Base-by-base conservation (phyloP, 148 eudicot species). In the Chenopodium formosanum region DNA sequence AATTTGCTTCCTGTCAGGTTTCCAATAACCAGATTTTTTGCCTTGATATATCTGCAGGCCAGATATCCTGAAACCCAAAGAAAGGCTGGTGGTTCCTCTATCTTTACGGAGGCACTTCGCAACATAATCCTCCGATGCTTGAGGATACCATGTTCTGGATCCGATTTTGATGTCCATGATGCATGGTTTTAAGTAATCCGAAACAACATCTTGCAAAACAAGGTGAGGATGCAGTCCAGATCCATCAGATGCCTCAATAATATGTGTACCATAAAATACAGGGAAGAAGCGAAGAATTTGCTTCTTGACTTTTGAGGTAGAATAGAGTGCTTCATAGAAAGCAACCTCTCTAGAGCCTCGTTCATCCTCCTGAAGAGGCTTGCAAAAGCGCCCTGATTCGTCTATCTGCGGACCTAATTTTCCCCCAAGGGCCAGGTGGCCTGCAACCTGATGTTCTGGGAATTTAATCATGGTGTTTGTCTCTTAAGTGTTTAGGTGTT, bases 361-460 rank as follows among this genome's bases (percentile, higher is more conserved):
- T 31, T 90, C 90, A 52, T 84, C 90, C 16, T 90, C 83, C 78
- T 92, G 99, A 47, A 95, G 95, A 82, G 97, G 99, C 89, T 95
- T 95, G 93, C 90, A 95, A 68, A 95, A 95, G 68, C 86, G 86
- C 14, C 97, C 97, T 9, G 89, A 87, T 74, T 83, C 91, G 68
- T 93, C 99, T 12, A 92, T 74, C 29, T 89, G 94, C 0, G 97
- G 99, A 7, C 99, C 97, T 63, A 93, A 88, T 74, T 84, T 81
- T 70, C 97, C 97, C 19, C 81, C 73, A 52, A 60, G 56, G 27
- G 94, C 99, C 73, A 77, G 88, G 86, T 94, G 98, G 0, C 98
- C 98, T 16, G 95, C 98, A 82, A 93, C 97, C 83, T 94, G 98
- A 84, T 95, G 97, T 58, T 78, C 84, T 32, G 97, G 95, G 79